Percentiles rank a stretch among this genome's conserved stretches.
Evolutionary conservation across 768 basidiomycete species (phyloP).

Genomic region (Tricholoma terreum): DNA sequence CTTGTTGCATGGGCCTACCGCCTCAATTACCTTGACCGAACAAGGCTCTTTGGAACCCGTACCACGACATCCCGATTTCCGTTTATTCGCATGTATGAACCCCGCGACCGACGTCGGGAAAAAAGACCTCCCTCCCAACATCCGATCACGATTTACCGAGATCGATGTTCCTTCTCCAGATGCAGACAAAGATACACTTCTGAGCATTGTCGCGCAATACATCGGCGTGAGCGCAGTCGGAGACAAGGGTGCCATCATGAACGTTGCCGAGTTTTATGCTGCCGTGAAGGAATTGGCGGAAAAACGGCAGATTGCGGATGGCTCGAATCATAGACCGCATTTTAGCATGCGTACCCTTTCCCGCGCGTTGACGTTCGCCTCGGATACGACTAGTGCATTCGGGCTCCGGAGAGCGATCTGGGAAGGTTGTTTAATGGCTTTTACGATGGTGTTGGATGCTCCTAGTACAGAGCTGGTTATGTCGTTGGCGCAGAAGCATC

Average conservation of each 20-base stretch:
- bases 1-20: conserved; percentile 79
- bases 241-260: conserved; percentile 84
- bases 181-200: conserved; percentile 82
- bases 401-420: conserved; percentile 84
- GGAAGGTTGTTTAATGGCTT: conserved; percentile 98
- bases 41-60: conserved; percentile 88
- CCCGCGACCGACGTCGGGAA: conserved; percentile 99
- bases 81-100: conserved; percentile 99
- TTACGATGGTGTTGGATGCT: conserved; percentile 89
- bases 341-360: conserved; percentile 96
- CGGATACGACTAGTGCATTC: conserved; percentile 73
- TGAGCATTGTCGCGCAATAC: conserved; percentile 86
- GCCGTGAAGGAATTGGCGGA: conserved; percentile 76
- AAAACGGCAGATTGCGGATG: conserved; percentile 81
- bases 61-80: conserved; percentile 91
- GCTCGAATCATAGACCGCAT: conserved; percentile 88
- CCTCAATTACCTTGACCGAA: conserved; percentile 92
- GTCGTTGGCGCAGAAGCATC: conserved; percentile 67
- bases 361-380: conserved; percentile 86
- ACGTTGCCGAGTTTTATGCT: conserved; percentile 88
- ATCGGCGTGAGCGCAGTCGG: conserved; percentile 80
- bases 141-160: conserved; percentile 91
- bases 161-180: conserved; percentile 95
- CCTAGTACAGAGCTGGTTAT: conserved; percentile 66
- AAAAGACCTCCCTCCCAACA: conserved; percentile 90